Evolutionary conservation across 306 rosid species (phyloP).

Genomic region (Gastrolobium bilobum): DNA sequence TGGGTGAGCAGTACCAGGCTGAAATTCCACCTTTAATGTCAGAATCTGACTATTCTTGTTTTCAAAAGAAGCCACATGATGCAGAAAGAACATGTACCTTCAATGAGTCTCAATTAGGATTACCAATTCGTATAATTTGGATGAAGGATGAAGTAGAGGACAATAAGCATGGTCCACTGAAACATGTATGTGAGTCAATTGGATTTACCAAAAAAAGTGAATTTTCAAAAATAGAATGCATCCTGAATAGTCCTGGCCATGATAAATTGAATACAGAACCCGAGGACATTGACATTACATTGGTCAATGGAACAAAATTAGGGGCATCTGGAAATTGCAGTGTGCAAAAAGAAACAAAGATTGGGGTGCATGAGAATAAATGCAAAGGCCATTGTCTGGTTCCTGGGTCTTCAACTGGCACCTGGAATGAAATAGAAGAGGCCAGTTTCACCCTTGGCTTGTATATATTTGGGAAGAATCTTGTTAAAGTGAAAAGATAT

Average conservation of each 20-base stretch:
- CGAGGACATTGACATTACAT: no score
- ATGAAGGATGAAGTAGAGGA: constrained; percentile 37
- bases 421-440: constrained; percentile 64
- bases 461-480: constrained; percentile 69
- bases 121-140: constrained; percentile 56
- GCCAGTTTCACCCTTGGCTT: constrained; percentile 70
- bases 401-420: constrained; percentile 55
- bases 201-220: no score
- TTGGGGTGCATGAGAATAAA: constrained; percentile 29
- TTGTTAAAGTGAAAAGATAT: constrained; percentile 58
- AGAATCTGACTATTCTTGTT: constrained; percentile 44
- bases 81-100: neutral
- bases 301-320: no score
- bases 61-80: constrained; percentile 38
- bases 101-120: constrained; percentile 44
- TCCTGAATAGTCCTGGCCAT: no score
- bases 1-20: constrained; percentile 67
- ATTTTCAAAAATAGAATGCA: no score
- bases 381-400: constrained; percentile 48
- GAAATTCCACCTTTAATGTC: constrained; percentile 54
- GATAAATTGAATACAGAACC: no score
- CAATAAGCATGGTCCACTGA: constrained; percentile 33
- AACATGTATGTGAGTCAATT: constrained; percentile 32
- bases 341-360: no score
- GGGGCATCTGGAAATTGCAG: no score